Evolutionary conservation across 345 rosid species (phyloP).

Genomic region (Ricinus communis): DNA sequence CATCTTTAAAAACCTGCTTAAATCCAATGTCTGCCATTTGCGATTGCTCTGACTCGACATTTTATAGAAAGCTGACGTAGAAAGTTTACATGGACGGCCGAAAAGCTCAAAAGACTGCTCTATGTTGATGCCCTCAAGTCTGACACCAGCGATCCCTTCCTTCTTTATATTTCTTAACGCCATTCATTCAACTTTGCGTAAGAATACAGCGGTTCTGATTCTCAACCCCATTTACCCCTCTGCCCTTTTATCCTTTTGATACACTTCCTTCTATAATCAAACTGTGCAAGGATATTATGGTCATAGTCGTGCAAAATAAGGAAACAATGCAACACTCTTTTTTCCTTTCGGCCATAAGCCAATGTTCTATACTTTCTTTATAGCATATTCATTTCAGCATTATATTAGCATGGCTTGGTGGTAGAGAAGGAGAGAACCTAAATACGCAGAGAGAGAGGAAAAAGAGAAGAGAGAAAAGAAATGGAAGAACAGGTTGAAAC

Average conservation of each 20-base stretch:
- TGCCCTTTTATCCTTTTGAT: background rate
- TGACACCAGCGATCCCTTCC: background rate
- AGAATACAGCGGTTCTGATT: conserved; percentile 43
- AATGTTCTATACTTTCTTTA: background rate
- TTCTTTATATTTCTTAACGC: conserved; percentile 6
- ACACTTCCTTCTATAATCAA: background rate
- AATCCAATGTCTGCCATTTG: too few relatives aligned
- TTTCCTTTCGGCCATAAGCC: conserved; percentile 5
- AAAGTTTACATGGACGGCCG: conserved; percentile 33
- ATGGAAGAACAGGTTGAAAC: conserved; percentile 61
- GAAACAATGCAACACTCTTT: conserved; percentile 16
- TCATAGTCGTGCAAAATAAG: background rate
- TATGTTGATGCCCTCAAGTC: background rate
- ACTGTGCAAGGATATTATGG: conserved; percentile 26
- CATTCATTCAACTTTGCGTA: conserved; percentile 42
- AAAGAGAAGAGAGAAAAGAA: conserved; percentile 1
- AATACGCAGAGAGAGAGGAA: background rate
- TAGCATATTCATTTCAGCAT: too few relatives aligned
- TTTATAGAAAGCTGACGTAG: background rate
- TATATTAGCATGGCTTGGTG: conserved; percentile 12
- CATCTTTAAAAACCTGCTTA: too few relatives aligned
- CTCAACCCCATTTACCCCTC: conserved; percentile 13
- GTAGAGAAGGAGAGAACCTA: conserved; percentile 5
- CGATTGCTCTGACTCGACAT: too few relatives aligned
- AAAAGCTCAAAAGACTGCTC: conserved; percentile 8